A percentile compares a stretch with the other conserved stretches of the same genome.
Conservation (phyloP, 2,329 filamentous ascomycete genomes). For the Fusarium praegraminearum region DNA sequence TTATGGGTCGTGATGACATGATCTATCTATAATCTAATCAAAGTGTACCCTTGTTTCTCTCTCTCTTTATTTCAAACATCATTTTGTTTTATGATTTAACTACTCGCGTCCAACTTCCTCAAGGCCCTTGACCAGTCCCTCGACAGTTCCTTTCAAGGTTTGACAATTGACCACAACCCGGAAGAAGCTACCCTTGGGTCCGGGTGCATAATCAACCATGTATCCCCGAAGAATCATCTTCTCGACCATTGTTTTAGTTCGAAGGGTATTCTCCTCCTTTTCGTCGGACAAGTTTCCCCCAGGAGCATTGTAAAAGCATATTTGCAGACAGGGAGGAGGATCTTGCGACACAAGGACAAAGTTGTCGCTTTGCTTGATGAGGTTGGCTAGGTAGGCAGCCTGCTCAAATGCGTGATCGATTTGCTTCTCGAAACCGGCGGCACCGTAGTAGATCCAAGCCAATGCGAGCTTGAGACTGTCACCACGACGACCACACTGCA, state of each 20-base stretch:
- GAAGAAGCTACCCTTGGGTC: conserved; percentile 67
- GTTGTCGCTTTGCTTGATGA: conserved; percentile 66
- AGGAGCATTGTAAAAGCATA: conserved; percentile 90
- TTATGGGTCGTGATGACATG: background rate
- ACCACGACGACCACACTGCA: conserved; percentile 90
- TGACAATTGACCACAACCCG: conserved; percentile 70
- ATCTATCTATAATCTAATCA: background rate
- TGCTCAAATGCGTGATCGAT: conserved; percentile 79
- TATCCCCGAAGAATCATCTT: conserved; percentile 64
- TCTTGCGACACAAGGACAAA: conserved; percentile 80
- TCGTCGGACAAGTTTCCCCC: conserved; percentile 60
- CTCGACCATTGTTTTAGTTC: conserved; percentile 62
- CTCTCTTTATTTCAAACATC: background rate
- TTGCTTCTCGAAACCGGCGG: conserved; percentile 75
- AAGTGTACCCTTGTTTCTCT: background rate
- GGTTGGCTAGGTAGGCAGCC: conserved; percentile 74
- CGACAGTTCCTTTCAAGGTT: conserved; percentile 64
- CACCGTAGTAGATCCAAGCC: conserved; percentile 90
- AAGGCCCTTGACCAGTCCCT: conserved; percentile 66
- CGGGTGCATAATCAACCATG: conserved; percentile 73
- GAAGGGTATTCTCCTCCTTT: conserved; percentile 60
- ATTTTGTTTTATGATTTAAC: background rate
- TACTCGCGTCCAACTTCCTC: conserved; percentile 57
- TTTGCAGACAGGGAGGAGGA: conserved; percentile 88
- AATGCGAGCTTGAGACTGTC: conserved; percentile 90